These are phyloP conservation scores for Phytophthora foliorum DNA, from an alignment of 352 stramenopile genomes.

Conservation along the genomic window DNA sequence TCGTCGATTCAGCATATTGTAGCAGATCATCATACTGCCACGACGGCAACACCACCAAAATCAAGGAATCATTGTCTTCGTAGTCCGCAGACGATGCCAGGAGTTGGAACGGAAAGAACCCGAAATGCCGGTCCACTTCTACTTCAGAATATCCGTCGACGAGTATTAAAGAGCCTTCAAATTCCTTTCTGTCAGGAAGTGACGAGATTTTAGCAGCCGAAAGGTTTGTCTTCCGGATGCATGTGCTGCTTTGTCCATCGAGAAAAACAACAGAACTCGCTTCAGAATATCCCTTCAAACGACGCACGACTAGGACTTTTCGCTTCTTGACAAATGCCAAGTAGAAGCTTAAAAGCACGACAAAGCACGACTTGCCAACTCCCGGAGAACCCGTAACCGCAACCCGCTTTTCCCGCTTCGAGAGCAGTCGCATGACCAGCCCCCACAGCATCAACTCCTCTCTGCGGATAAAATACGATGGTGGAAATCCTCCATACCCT, in stretches of 20 bases:
- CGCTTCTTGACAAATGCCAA: conserved; percentile 32
- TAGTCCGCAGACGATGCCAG: conserved; percentile 26
- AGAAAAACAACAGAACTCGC: conserved; percentile 30
- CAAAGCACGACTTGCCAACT: conserved; percentile 42
- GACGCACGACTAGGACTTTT: conserved; percentile 34
- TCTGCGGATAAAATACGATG: conserved; percentile 33
- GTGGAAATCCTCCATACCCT: conserved; percentile 32
- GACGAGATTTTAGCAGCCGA: conserved; percentile 18
- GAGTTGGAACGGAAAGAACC: conserved; percentile 25
- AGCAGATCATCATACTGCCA: conserved; percentile 32
- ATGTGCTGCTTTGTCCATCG: conserved; percentile 23
- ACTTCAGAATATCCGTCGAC: conserved; percentile 34
- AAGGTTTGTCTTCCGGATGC: conserved; percentile 22
- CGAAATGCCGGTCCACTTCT: conserved; percentile 27
- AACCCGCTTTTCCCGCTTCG: conserved; percentile 24
- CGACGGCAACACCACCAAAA: conserved; percentile 27
- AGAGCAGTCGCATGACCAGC: conserved; percentile 28
- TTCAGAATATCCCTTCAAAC: conserved; percentile 18
- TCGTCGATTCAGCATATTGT: conserved; percentile 25
- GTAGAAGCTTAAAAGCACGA: conserved; percentile 33
- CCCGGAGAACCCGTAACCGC: conserved; percentile 34
- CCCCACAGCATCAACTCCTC: conserved; percentile 35
- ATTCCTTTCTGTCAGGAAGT: conserved; percentile 33
- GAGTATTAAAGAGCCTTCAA: conserved; percentile 24
- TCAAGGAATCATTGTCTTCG: conserved; percentile 4